Evolutionary conservation across 169 alveolate species (phyloP).

Genomic region (Theileria luwenshuni): DNA sequence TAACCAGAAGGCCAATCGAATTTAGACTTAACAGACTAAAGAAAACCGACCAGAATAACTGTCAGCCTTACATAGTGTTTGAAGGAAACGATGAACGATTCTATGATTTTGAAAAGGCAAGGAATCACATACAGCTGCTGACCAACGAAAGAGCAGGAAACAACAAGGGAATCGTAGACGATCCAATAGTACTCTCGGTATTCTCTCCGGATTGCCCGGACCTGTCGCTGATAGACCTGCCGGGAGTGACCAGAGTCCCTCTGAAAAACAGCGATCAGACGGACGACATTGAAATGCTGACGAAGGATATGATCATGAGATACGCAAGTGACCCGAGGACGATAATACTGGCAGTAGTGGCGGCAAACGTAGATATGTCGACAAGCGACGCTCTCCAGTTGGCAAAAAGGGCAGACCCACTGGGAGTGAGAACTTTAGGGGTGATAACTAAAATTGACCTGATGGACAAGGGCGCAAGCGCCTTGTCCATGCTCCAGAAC

Average conservation of each 20-base stretch:
- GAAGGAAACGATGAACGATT: conserved; percentile 81
- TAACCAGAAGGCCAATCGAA: conserved; percentile 98
- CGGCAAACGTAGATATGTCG: conserved; percentile 97
- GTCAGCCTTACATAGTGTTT: conserved; percentile 73
- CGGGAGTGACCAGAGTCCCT: conserved; percentile 98
- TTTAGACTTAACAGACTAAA: conserved; percentile 89
- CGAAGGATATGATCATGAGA: conserved; percentile 91
- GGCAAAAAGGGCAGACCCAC: conserved; percentile 95
- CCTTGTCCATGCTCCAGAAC: conserved; percentile 92
- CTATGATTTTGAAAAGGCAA: conserved; percentile 90
- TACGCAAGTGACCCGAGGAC: conserved; percentile 95
- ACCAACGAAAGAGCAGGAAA: conserved; percentile 90
- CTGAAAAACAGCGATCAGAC: conserved; percentile 94
- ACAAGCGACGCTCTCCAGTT: conserved; percentile 96
- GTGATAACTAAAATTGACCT: conserved; percentile 96
- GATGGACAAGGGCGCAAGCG: conserved; percentile 98
- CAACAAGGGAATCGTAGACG: conserved; percentile 94
- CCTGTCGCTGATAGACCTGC: conserved; percentile 96
- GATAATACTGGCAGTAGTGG: conserved; percentile 93
- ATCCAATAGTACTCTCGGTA: conserved; percentile 95
- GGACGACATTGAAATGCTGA: conserved; percentile 92
- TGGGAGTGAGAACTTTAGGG: conserved; percentile 95
- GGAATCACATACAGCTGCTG: conserved; percentile 84
- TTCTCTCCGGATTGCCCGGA: conserved; percentile 96
- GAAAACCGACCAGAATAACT: conserved; percentile 37